Conservation (phyloP, 352 stramenopile species). For the Nothophytophthora sp. region DNA sequence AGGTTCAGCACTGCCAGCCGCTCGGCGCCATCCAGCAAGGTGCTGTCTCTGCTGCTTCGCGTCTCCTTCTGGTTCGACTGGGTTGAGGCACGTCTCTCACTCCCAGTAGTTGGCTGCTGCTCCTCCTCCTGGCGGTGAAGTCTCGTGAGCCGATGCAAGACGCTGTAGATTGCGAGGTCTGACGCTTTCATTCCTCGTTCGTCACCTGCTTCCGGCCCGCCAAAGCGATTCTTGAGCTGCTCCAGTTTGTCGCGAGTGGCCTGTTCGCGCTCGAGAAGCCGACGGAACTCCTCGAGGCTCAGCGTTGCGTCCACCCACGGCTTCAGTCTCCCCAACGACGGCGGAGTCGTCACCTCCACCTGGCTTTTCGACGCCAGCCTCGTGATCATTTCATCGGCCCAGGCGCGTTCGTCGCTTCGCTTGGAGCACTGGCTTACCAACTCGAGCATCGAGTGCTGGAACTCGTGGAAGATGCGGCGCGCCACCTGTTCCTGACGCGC, state of each 20-base stretch:
- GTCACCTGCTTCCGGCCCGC: not conserved
- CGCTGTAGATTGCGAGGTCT: not conserved
- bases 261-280: slow-evolving; percentile 26
- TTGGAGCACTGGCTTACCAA: slow-evolving; percentile 28
- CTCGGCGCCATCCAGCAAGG: slow-evolving; percentile 14
- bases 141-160: slow-evolving; percentile 12
- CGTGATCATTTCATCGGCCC: slow-evolving; percentile 17
- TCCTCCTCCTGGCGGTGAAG: slow-evolving; percentile 9
- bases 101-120: not conserved
- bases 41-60: not conserved
- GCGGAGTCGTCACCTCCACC: slow-evolving; percentile 8
- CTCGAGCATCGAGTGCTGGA: slow-evolving; percentile 29
- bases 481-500: slow-evolving; percentile 16
- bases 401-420: slow-evolving; percentile 27
- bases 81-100: not conserved
- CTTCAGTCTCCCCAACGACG: slow-evolving; percentile 20
- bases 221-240: slow-evolving; percentile 22
- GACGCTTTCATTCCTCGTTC: not conserved
- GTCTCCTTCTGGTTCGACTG: slow-evolving; percentile 22
- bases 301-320: slow-evolving; percentile 30
- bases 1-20: not conserved
- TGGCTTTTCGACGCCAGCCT: slow-evolving; percentile 2
- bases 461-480: slow-evolving; percentile 23
- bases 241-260: slow-evolving; percentile 29
- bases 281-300: slow-evolving; percentile 27